phyloP scores from a whole-genome alignment of 2,329 filamentous ascomycete species.

The Colletotrichum cordylinicola region DNA sequence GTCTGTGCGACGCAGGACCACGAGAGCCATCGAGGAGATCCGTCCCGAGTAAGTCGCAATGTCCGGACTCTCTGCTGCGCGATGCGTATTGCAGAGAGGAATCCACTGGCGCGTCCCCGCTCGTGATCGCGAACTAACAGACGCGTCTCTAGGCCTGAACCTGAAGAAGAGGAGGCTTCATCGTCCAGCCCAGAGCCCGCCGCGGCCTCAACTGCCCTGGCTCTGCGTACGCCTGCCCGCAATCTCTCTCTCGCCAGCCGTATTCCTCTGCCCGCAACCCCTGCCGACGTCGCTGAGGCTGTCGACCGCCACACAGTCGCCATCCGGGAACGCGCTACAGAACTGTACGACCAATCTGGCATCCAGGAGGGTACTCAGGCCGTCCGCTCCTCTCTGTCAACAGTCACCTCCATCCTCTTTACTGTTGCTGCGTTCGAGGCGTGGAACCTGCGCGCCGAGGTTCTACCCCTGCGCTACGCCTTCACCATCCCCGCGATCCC shows the following conservation, averaged over 20 bases:
- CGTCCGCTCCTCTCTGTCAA: slow-evolving; percentile 74
- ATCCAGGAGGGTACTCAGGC: slow-evolving; percentile 70
- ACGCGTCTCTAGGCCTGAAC: neutral
- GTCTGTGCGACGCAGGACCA: slow-evolving; percentile 49
- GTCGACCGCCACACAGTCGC: slow-evolving; percentile 75
- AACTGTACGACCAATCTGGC: slow-evolving; percentile 69
- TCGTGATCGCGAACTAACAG: slow-evolving; percentile 9
- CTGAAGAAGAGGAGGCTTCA: neutral
- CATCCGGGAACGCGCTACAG: slow-evolving; percentile 69
- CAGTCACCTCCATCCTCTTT: slow-evolving; percentile 74
- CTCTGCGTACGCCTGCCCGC: slow-evolving; percentile 53
- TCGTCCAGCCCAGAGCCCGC: slow-evolving; percentile 28
- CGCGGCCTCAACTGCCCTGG: slow-evolving; percentile 48
- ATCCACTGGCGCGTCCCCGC: neutral
- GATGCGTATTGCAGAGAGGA: neutral
- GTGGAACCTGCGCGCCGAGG: slow-evolving; percentile 69
- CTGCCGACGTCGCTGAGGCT: slow-evolving; percentile 76
- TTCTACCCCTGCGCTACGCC: slow-evolving; percentile 75
- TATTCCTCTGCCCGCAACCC: slow-evolving; percentile 80
- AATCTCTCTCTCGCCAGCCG: slow-evolving; percentile 61
- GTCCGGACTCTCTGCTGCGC: neutral
- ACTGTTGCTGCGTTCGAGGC: slow-evolving; percentile 74
- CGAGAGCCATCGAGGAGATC: slow-evolving; percentile 51
- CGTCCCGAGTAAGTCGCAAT: slow-evolving; percentile 45
- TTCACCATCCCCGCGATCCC: slow-evolving; percentile 72